Percentiles rank a stretch among this genome's conserved stretches.
Conservation (phyloP, 73 alveolate species). For the Effrenium voratum region DNA sequence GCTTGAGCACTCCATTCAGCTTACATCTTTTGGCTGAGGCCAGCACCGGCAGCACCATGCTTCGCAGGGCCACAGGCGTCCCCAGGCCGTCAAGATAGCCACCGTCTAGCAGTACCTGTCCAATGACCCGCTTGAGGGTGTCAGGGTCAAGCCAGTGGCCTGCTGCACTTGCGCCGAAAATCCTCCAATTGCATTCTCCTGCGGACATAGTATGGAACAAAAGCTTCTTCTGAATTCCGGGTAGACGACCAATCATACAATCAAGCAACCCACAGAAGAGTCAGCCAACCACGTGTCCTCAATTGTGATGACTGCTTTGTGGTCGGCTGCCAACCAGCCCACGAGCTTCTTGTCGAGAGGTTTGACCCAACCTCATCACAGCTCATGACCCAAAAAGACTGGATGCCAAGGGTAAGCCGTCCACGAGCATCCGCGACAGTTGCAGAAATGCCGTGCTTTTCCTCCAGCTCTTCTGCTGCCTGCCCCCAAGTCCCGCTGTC, state of each 20-base stretch:
- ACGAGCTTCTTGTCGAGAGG: constrained; percentile 70
- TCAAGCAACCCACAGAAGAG: background rate
- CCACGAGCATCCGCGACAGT: constrained; percentile 88
- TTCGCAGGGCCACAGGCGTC: constrained; percentile 76
- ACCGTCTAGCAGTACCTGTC: constrained; percentile 53
- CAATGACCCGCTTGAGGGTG: no score
- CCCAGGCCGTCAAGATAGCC: constrained; percentile 76
- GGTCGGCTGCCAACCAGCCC: constrained; percentile 62
- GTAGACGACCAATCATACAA: background rate
- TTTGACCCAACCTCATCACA: constrained; percentile 57
- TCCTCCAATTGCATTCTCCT: constrained; percentile 92
- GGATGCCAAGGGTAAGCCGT: background rate
- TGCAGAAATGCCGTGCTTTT: constrained; percentile 58
- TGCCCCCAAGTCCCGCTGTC: background rate
- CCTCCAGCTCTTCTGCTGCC: constrained; percentile 89
- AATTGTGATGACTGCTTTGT: constrained; percentile 60
- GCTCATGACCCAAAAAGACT: background rate
- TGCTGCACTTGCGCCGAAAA: constrained; percentile 86
- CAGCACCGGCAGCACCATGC: constrained; percentile 71
- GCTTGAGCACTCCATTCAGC: background rate
- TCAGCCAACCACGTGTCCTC: constrained; percentile 1
- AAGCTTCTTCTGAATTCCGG: background rate
- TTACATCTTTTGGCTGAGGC: background rate
- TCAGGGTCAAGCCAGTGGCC: background rate
- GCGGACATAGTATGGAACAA: background rate